phyloP scores from a whole-genome alignment of 257 asterid species.

The Nicotiana undulata region DNA sequence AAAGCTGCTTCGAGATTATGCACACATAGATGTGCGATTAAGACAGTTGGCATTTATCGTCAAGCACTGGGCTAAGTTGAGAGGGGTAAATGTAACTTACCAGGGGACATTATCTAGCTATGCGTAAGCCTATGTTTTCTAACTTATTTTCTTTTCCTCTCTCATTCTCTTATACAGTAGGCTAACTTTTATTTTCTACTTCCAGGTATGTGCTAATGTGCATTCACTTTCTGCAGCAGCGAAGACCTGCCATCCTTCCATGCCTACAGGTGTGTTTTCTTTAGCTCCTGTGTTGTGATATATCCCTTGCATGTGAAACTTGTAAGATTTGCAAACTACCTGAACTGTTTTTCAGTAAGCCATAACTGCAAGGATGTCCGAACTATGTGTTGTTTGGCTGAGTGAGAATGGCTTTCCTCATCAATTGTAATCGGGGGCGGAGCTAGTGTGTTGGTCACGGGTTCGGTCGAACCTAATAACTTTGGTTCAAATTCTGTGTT shows the following conservation, averaged over 20 bases:
- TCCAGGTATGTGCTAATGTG: conserved; percentile 97
- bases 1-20: conserved; percentile 83
- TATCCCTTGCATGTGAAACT: neutral
- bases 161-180: neutral
- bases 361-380: neutral
- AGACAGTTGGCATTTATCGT: conserved; percentile 88
- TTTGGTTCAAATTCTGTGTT: too few relatives aligned
- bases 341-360: neutral
- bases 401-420: neutral
- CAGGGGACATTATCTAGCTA: conserved; percentile 95
- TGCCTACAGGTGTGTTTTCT: conserved; percentile 73
- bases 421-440: neutral
- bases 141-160: neutral
- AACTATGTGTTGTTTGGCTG: neutral
- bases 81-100: conserved; percentile 87
- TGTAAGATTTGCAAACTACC: neutral
- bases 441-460: too few relatives aligned
- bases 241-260: conserved; percentile 91
- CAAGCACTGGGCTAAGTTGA: conserved; percentile 94
- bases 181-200: conserved; percentile 18
- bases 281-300: neutral
- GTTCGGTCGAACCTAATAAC: too few relatives aligned
- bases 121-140: conserved; percentile 54
- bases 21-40: conserved; percentile 71
- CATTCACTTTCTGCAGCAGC: conserved; percentile 92